Conservation (phyloP, 1,139 yeast species). For the Suhomyces choctaworum region DNA sequence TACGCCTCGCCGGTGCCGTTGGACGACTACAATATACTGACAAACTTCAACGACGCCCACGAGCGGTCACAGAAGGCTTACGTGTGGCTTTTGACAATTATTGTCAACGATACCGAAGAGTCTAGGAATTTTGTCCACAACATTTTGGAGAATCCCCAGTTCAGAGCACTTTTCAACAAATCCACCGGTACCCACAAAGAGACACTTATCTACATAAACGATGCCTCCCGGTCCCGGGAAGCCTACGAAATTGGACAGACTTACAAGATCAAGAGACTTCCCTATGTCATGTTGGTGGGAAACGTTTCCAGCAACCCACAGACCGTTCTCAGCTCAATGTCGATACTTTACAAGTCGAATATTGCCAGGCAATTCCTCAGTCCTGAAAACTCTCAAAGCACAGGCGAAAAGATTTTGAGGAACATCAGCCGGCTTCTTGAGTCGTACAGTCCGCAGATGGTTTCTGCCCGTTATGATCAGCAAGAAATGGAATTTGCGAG, state of each 20-base stretch:
- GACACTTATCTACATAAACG: slow-evolving; percentile 44
- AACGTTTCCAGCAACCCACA: slow-evolving; percentile 53
- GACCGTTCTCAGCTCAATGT: slow-evolving; percentile 51
- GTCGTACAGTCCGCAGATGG: slow-evolving; percentile 52
- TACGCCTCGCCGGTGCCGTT: slow-evolving; percentile 2
- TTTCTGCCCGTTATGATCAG: slow-evolving; percentile 51
- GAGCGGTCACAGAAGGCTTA: slow-evolving; percentile 40
- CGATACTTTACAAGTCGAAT: slow-evolving; percentile 46
- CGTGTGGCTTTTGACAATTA: slow-evolving; percentile 46
- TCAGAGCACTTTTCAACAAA: slow-evolving; percentile 35
- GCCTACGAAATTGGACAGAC: slow-evolving; percentile 50
- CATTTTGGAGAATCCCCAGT: slow-evolving; percentile 29
- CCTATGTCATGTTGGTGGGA: slow-evolving; percentile 48
- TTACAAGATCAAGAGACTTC: slow-evolving; percentile 42
- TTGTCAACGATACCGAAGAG: slow-evolving; percentile 39
- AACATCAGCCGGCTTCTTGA: slow-evolving; percentile 39
- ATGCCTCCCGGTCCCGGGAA: slow-evolving; percentile 46
- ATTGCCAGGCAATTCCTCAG: slow-evolving; percentile 25
- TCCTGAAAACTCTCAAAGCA: slow-evolving; percentile 20
- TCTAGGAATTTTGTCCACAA: slow-evolving; percentile 28
- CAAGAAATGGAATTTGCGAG: slow-evolving; percentile 55
- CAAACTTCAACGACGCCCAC: slow-evolving; percentile 47
- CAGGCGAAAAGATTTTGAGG: slow-evolving; percentile 31
- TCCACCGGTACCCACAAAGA: slow-evolving; percentile 36
- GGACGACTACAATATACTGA: slow-evolving; percentile 5